Base-by-base conservation (phyloP, 2,329 filamentous ascomycete genomes). In the Erysiphe pisi region DNA sequence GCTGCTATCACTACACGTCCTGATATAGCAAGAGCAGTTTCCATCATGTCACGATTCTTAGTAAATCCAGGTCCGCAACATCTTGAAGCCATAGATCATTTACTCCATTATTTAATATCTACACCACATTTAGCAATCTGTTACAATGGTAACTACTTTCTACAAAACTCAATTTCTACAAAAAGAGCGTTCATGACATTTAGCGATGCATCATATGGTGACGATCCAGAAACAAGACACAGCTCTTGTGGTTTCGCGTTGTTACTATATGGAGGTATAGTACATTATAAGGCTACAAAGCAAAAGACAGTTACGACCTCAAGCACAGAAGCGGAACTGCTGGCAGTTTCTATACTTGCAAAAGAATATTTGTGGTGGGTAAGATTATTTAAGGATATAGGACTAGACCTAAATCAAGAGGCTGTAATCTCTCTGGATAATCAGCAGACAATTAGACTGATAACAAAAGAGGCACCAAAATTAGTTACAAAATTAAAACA, bases 1-100 rank as follows among this genome's bases (percentile, higher is more conserved):
- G 31, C 68, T 45, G 68, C 68, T 47, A 22, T 73, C 20, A 20
- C 68, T 22, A 73, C 68, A 18, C 68, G 68, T 20, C 68, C 68
- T 47, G 31, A 73, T 47, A 73, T 73, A 7, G n/a, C 68, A 12
- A 73, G 43, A 43, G 28, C 68, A 22, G 31, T 43, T 73, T 43
- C 31, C 6, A 22, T 28, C 25, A 18, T 73, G 18, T 43, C 68
- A 20, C n/a, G 25, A 47, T 18, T 22, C 18, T 25, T 73, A 18
- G 12, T 43, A 22, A 73, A 73, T 73, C 68, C 68, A 28, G 11
- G 28, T 22, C 16, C 16, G 18, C 20, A 25, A 47, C 25, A 25
- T 22, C 43, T 73, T 22, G 31, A 45, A 25, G 16, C 25, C 4
- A 36, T 25, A 22, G 68, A 73, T 43, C 68, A 73, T 36, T 25